A percentile compares a stretch with the other conserved stretches of the same genome.
phyloP scores from a whole-genome alignment of 2,329 filamentous ascomycete species.

The Ophiostoma australiae region DNA sequence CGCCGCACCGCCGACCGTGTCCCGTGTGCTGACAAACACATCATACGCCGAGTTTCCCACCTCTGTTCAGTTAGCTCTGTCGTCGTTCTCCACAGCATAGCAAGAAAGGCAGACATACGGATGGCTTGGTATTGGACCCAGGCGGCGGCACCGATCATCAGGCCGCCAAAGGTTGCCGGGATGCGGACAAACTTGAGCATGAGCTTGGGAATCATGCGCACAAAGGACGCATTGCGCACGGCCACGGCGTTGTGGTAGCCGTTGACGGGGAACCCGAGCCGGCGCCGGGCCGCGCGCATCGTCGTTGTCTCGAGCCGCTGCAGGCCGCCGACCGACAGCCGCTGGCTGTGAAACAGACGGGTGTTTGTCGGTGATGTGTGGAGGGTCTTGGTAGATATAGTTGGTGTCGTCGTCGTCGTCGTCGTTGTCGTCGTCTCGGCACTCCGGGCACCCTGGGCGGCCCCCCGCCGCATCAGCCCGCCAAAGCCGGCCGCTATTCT shows the following conservation, averaged over 20 bases:
- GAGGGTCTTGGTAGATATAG: not conserved
- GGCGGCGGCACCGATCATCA: slow-evolving; percentile 78
- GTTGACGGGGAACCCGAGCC: slow-evolving; percentile 73
- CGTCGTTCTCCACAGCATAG: not conserved
- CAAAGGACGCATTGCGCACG: slow-evolving; percentile 60
- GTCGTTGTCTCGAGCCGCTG: slow-evolving; percentile 44
- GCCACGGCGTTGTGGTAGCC: slow-evolving; percentile 75
- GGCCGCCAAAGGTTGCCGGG: slow-evolving; percentile 85
- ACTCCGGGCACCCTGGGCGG: slow-evolving; percentile 37
- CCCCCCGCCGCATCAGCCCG: slow-evolving; percentile 53
- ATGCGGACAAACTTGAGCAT: slow-evolving; percentile 84
- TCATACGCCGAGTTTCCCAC: slow-evolving; percentile 74
- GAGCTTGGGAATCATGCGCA: slow-evolving; percentile 70
- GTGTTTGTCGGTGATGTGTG: slow-evolving; percentile 30
- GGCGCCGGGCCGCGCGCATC: slow-evolving; percentile 55
- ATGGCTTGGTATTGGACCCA: slow-evolving; percentile 96
- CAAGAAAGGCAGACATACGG: slow-evolving; percentile 49
- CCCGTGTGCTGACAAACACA: slow-evolving; percentile 66
- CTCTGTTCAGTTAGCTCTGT: slow-evolving; percentile 42
- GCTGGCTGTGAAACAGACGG: slow-evolving; percentile 60
- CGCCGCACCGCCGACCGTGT: slow-evolving; percentile 65
- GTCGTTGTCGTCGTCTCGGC: slow-evolving; percentile 29
- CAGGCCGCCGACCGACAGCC: slow-evolving; percentile 60
- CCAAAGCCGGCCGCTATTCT: slow-evolving; percentile 68
- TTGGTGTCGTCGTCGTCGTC: not conserved